phyloP scores from a whole-genome alignment of 257 asterid genomes.

The Solanum pennellii region DNA sequence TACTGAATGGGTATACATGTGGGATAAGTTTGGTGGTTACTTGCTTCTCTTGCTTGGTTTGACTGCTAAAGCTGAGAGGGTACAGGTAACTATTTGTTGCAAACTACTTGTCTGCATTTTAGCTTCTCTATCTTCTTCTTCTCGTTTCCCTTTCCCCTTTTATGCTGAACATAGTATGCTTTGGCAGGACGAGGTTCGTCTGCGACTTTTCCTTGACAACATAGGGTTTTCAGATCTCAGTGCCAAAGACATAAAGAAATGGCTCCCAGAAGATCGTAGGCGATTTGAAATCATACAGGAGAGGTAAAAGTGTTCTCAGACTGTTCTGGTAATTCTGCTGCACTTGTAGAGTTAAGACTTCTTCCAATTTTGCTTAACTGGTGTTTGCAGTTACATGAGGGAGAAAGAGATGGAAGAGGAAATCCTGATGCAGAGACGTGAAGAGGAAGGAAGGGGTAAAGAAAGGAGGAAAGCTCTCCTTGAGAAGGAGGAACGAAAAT shows the following conservation, averaged over 20 bases:
- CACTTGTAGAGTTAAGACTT: not conserved
- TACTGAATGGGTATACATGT: conserved; percentile 99
- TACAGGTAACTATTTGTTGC: conserved; percentile 54
- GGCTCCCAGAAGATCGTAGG: conserved; percentile 98
- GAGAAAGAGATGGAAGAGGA: conserved; percentile 99
- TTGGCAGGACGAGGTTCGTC: conserved; percentile 90
- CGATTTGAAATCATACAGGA: conserved; percentile 96
- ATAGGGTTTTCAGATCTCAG: conserved; percentile 94
- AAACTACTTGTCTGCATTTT: not conserved
- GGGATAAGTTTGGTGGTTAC: conserved; percentile 99
- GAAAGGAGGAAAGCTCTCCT: conserved; percentile 93
- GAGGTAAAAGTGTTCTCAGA: conserved; percentile 33
- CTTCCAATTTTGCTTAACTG: conserved; percentile 4
- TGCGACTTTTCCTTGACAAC: conserved; percentile 93
- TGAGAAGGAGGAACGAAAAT: conserved; percentile 97
- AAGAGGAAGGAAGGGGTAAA: conserved; percentile 97
- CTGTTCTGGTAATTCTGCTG: not conserved
- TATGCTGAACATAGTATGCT: conserved; percentile 2
- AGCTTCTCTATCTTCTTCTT: not conserved
- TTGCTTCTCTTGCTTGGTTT: conserved; percentile 95
- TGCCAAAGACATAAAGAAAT: conserved; percentile 91
- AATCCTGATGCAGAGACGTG: conserved; percentile 95
- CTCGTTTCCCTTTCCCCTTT: not conserved
- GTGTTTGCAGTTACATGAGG: conserved; percentile 66
- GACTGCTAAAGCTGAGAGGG: conserved; percentile 98